phyloP scores from a whole-genome alignment of 495 filamentous ascomycete genomes.

The Aspergillus baeticus region DNA sequence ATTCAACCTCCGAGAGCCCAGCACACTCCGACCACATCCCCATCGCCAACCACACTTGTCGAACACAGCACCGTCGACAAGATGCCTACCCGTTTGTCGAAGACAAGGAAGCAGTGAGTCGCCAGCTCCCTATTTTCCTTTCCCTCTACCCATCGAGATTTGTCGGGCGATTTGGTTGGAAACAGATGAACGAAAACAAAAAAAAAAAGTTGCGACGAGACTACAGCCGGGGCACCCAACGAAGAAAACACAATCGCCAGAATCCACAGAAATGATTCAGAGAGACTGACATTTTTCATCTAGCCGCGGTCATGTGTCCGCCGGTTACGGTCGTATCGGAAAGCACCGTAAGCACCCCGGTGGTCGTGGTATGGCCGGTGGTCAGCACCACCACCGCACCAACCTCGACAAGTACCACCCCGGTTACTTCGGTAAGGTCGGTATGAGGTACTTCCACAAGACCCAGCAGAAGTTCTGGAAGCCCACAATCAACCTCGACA shows the following conservation, averaged over 20 bases:
- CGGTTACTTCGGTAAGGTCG: constrained; percentile 97
- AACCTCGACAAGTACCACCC: constrained; percentile 95
- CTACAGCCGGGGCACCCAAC: background rate
- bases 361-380: constrained; percentile 96
- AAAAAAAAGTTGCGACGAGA: background rate
- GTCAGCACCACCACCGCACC: constrained; percentile 89
- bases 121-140: constrained; percentile 20
- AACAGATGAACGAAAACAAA: constrained; percentile 17
- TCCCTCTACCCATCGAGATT: constrained; percentile 12
- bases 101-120: constrained; percentile 83
- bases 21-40: constrained; percentile 35
- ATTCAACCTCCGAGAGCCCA: constrained; percentile 42
- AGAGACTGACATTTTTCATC: constrained; percentile 25
- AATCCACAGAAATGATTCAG: constrained; percentile 11
- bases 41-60: constrained; percentile 49
- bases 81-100: constrained; percentile 81
- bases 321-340: constrained; percentile 88
- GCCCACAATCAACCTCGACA: constrained; percentile 86
- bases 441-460: constrained; percentile 95
- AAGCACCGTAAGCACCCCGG: constrained; percentile 93
- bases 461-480: constrained; percentile 89
- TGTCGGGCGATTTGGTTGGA: constrained; percentile 1
- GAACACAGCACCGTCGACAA: constrained; percentile 46
- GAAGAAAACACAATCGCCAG: constrained; percentile 2
- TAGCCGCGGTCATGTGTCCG: constrained; percentile 91